phyloP scores from a whole-genome alignment of 2,329 filamentous ascomycete species.

The Lasiodiplodia sp. region DNA sequence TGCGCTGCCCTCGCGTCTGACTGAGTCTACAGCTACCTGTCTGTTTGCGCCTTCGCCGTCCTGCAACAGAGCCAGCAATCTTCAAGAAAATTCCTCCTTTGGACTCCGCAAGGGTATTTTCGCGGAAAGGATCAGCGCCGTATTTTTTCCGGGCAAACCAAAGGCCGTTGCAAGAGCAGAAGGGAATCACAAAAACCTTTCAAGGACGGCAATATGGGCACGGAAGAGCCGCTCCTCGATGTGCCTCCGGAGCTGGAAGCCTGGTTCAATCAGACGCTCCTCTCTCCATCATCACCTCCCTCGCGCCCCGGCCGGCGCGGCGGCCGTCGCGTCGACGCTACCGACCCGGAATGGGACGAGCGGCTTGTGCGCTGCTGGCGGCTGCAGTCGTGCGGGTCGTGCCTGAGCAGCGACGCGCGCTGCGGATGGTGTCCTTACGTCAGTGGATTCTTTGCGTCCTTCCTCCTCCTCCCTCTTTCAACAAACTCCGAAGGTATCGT shows the following conservation, averaged over 20 bases:
- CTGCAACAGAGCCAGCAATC: background rate
- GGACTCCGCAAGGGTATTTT: background rate
- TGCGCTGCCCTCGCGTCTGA: background rate
- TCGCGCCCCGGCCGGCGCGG: background rate
- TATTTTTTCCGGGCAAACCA: background rate
- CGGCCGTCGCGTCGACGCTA: background rate
- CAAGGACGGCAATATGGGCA: background rate
- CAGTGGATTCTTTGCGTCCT: conserved; percentile 33
- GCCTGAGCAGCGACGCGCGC: conserved; percentile 35
- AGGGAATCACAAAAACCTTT: background rate
- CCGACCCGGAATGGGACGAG: conserved; percentile 26
- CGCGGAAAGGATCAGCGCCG: background rate
- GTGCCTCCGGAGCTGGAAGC: background rate
- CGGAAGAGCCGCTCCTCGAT: background rate
- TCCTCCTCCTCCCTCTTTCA: background rate
- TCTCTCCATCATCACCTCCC: background rate
- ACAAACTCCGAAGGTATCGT: background rate
- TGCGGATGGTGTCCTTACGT: conserved; percentile 57
- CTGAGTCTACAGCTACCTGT: background rate
- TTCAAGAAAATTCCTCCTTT: background rate
- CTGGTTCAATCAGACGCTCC: conserved; percentile 5
- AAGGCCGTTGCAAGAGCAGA: background rate
- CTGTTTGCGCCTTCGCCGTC: background rate
- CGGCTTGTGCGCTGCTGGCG: conserved; percentile 40
- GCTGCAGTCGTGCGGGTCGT: conserved; percentile 41